Evolutionary conservation across 2,329 filamentous ascomycete genomes (phyloP), one percentile per base, ranked within the genome.

Genomic region (Fusarium nematophilum): DNA sequence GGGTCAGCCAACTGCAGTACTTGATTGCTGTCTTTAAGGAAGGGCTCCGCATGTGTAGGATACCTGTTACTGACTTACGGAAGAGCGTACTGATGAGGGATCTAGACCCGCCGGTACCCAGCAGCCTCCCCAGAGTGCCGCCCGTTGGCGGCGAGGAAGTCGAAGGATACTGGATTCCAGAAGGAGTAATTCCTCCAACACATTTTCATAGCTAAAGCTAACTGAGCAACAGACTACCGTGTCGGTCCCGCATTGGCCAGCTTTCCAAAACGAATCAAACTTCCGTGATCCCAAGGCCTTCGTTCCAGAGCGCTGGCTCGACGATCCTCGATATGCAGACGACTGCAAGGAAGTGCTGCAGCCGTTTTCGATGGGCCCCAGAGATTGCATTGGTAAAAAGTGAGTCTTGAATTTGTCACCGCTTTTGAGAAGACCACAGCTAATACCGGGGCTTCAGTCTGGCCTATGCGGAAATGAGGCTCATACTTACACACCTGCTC

Each of bases 1-100:
- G 23, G 9, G 43, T 48, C 11, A 42, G 43, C 13, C n/a, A 26
- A 1, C 37, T 54, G 11, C 44, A n/a, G 1, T 54, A 54, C 17
- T 10, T 54, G 15, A 47, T 42, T 17, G 51, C 51, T 3, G 26
- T 15, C 13, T 29, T 54, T 6, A 40, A 42, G 11, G 51, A 54
- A 25, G 37, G 37, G 11, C 25, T 48, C 9, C 46, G 51, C 36
- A 36, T 54, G 37, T 54, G 39, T 43, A 43, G 30, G 39, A 10
- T 5, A 7, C 27, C 2, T 5, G 2, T 3, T 8, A 9, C 17
- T 9, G 14, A 17, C 3, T 27, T 7, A n/a, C 5, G 0, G 30
- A 18, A 11, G 15, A 21, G 3, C 11, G 14, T 21, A 5, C 39
- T 43, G 13, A 43, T 30, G 8, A 21, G 4, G 15, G n/a, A 33